phyloP scores from a whole-genome alignment of 768 basidiomycete species.

The Mycena indigotica region DNA sequence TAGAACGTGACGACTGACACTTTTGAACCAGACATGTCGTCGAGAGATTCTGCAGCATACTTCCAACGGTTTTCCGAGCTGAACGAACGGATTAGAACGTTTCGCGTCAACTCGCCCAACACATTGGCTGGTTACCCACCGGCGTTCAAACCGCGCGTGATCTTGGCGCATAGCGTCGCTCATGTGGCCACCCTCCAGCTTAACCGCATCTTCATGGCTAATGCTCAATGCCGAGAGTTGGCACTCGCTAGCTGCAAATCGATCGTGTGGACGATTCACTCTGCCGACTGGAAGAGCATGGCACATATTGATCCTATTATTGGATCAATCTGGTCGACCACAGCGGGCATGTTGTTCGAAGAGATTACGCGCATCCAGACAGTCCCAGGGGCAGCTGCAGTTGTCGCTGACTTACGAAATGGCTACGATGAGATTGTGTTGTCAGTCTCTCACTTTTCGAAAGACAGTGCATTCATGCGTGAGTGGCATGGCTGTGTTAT shows the following conservation, averaged over 20 bases:
- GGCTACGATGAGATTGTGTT: slow-evolving; percentile 9
- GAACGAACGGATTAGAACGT: slow-evolving; percentile 28
- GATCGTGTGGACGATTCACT: slow-evolving; percentile 1
- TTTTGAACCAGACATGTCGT: slow-evolving; percentile 23
- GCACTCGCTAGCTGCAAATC: slow-evolving; percentile 2
- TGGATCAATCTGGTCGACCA: slow-evolving; percentile 7
- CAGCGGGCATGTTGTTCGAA: slow-evolving; percentile 3
- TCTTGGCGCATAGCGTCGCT: slow-evolving; percentile 10
- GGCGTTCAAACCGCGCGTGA: neutral
- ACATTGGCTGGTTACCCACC: slow-evolving; percentile 1
- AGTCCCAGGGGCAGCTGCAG: slow-evolving; percentile 1
- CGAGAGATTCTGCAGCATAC: slow-evolving; percentile 26
- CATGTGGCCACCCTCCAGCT: slow-evolving; percentile 11
- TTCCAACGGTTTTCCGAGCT: slow-evolving; percentile 24
- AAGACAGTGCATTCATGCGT: slow-evolving; percentile 13
- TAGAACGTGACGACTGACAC: neutral
- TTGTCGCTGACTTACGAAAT: slow-evolving; percentile 2
- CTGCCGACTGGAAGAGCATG: neutral
- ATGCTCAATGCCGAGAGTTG: slow-evolving; percentile 4
- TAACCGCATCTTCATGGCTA: slow-evolving; percentile 10
- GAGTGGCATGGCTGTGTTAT: no score
- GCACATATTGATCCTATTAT: slow-evolving; percentile 11
- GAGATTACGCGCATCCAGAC: slow-evolving; percentile 2
- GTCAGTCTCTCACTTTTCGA: neutral
- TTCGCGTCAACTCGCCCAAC: slow-evolving; percentile 11